These are phyloP conservation scores for Aspergillus leporis DNA, from an alignment of 495 filamentous ascomycete genomes.

Conservation along the genomic window DNA sequence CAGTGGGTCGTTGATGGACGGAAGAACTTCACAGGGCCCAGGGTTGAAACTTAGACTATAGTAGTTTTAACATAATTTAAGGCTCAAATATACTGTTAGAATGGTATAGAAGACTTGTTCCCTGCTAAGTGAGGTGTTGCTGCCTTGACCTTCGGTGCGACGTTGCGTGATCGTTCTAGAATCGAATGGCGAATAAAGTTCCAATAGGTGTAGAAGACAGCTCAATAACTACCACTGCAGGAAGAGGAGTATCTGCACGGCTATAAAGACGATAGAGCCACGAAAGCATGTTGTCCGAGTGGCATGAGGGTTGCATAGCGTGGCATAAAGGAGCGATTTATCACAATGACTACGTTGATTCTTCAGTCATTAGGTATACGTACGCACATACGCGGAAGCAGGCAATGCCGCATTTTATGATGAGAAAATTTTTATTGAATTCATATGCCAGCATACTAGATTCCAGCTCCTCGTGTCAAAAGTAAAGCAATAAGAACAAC, in stretches of 20 bases:
- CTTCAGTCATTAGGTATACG: no score
- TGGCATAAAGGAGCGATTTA: no score
- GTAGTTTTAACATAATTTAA: no score
- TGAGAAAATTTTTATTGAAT: not conserved
- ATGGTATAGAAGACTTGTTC: not conserved
- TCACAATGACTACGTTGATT: no score
- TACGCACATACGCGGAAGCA: no score
- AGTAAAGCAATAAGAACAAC: not conserved
- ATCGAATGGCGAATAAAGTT: not conserved
- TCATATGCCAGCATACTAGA: constrained; percentile 2
- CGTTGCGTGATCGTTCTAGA: not conserved
- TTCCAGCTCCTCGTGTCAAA: not conserved
- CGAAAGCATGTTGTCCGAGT: no score
- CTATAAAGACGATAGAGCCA: no score
- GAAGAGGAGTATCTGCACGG: no score
- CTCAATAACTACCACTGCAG: no score
- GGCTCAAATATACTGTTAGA: no score
- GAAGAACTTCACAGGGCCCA: constrained; percentile 64
- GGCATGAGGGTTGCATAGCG: no score
- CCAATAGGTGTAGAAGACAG: not conserved
- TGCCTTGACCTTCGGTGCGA: not conserved
- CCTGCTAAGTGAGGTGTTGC: not conserved
- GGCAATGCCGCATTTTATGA: not conserved
- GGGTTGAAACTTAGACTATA: not conserved
- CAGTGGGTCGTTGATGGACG: constrained; percentile 70